Evolutionary conservation across 2,329 filamentous ascomycete species (phyloP), one percentile per base, ranked within the genome.

Genomic region (Dothistroma septosporum): DNA sequence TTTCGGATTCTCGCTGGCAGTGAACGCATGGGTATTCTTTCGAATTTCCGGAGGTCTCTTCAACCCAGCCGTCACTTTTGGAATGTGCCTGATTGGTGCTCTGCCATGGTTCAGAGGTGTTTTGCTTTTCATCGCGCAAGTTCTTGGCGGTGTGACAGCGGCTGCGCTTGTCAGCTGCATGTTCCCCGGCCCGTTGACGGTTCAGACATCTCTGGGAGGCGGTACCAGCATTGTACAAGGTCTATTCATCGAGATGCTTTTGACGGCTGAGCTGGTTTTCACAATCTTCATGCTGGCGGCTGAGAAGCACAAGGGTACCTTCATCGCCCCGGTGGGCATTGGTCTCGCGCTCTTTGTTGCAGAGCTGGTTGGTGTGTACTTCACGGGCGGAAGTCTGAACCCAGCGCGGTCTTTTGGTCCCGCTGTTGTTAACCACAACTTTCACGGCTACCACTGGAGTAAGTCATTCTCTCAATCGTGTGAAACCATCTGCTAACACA

Each of bases 21-120:
- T 77, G 31, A 78, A 77, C 46, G 75, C 73, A 1, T 77, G 75
- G 73, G 71, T 75, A 1, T 75, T 74, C 65, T 74, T 74, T 66
- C 67, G 74, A 19, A 73, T 76, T 52, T 70, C 64, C 56, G 73
- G 74, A 53, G 73, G 72, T 8, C 48, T 66, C 9, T 75, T 74
- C 67, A 75, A 75, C 50, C 73, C 73, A 2, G 73, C 73, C 12
- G 72, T 72, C 48, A 69, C 68, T 0, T 59, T 72, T 28, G 67
- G 69, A 33, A 69, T 71, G 66, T 62, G 60, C 41, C 50, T 70
- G 9, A 64, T 70, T 49, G 74, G 74, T 12, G 74, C 72, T 2
- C 58, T 77, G 4, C 69, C 72, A 2, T 73, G 68, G 64, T 33
- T 72, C 19, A 66, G 75, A n/a, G 75, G 69, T 22, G 63, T 53